A percentile compares a stretch with the other conserved stretches of the same genome.
These are phyloP conservation scores for Oryza australiensis DNA, from an alignment of 176 grass and related monocot species.

Conservation along the genomic window DNA sequence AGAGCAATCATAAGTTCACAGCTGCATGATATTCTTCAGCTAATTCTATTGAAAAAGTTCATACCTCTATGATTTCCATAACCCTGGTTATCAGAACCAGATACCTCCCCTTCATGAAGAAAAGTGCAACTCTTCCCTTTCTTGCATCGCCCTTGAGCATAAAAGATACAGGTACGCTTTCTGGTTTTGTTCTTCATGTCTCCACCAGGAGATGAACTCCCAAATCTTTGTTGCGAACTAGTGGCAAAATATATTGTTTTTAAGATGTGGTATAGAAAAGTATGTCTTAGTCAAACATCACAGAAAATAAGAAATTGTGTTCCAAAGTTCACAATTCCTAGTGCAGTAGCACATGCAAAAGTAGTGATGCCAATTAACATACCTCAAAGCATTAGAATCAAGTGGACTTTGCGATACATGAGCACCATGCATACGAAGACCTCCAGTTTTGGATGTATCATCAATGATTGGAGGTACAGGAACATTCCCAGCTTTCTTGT, in stretches of 20 bases:
- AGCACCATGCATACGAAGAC: constrained; percentile 17
- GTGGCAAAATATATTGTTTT: neutral
- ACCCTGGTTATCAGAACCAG: constrained; percentile 26
- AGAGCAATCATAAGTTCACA: constrained; percentile 36
- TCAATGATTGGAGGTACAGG: constrained; percentile 19
- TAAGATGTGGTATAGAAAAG: neutral
- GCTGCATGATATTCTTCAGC: constrained; percentile 18
- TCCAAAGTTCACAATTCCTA: constrained; percentile 20
- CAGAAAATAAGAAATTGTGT: neutral
- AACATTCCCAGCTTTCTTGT: constrained; percentile 18
- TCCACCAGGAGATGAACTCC: constrained; percentile 48
- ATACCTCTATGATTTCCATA: constrained; percentile 47
- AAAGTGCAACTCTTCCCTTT: constrained; percentile 55
- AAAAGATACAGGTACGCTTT: constrained; percentile 44
- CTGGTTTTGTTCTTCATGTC: constrained; percentile 25
- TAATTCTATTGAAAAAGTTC: constrained; percentile 23
- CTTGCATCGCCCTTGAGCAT: constrained; percentile 49
- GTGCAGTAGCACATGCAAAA: neutral
- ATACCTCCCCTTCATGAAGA: constrained; percentile 50
- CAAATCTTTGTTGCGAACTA: constrained; percentile 42
- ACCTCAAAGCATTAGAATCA: constrained; percentile 42
- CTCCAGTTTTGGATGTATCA: constrained; percentile 5
- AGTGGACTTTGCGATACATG: neutral
- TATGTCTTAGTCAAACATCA: constrained; percentile 17
- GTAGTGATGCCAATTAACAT: constrained; percentile 12